These are phyloP conservation scores for Coelastrella sp. DNA, from an alignment of 139 green algal species.

Conservation along the genomic window DNA sequence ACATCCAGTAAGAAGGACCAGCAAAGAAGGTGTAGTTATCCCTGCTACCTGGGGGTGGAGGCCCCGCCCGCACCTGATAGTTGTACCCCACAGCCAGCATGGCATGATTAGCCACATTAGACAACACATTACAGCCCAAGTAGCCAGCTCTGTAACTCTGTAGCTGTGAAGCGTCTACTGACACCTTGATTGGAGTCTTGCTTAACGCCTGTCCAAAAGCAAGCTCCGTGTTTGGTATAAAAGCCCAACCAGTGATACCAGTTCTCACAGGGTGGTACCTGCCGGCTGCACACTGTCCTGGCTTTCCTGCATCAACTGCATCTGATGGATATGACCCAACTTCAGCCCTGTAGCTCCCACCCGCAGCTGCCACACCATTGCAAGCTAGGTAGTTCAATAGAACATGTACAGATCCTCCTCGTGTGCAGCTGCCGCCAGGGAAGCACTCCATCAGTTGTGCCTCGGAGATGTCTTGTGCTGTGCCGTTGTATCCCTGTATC, in stretches of 20 bases:
- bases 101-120: conserved; percentile 8
- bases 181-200: conserved; percentile 20
- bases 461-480: conserved; percentile 13
- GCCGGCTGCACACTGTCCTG: not conserved
- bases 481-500: conserved; percentile 28
- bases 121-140: conserved; percentile 34
- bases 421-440: not conserved
- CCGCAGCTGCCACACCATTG: conserved; percentile 41
- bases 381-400: conserved; percentile 37
- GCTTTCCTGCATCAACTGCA: not conserved
- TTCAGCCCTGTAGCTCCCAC: not conserved
- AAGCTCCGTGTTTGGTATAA: not conserved
- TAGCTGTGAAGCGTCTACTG: conserved; percentile 21
- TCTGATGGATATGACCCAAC: conserved; percentile 10
- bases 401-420: conserved; percentile 31
- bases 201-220: conserved; percentile 10
- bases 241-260: conserved; percentile 24
- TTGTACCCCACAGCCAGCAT: conserved; percentile 28
- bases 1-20: conserved; percentile 29
- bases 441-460: conserved; percentile 30
- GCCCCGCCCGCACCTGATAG: not conserved
- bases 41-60: not conserved
- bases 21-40: not conserved
- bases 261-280: conserved; percentile 18
- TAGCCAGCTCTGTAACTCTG: conserved; percentile 34